Base-by-base conservation (phyloP, 345 rosid genomes). In the Heritiera fomes region DNA sequence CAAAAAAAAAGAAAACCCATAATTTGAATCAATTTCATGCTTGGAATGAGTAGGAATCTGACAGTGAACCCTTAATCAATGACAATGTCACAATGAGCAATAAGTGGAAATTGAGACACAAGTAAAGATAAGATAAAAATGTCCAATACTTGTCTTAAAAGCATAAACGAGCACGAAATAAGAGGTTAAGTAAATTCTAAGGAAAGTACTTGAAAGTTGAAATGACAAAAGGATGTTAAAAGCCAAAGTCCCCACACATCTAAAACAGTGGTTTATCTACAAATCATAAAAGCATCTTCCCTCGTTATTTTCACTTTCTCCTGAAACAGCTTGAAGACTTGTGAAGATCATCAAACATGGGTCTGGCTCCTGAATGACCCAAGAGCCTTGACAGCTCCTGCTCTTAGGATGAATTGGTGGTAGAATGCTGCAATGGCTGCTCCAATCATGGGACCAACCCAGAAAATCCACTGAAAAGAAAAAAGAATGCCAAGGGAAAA, bases 351-450 rank as follows among this genome's bases (percentile, higher is more conserved):
- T 85, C 79, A 89, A 59, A 82, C 87, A 50, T 83, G 84, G 41
- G 89, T 76, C 77, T 88, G 91, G 91, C 98, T 94, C 86, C 92
- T 90, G 82, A 94, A 91, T 60, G 98, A 92, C 18, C 92, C 92
- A 75, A 92, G 89, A 17, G 97, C 98, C 88, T 88, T 94, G 6
- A 64, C 87, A 72, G 96, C 96, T 43, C 85, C 94, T 43, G 96
- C 97, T 82, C 98, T 89, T 89, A 89, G 78, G 80, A 92, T 89
- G 85, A 87, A 91, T 53, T 88, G 94, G 84, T 94, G 92, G 87
- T 91, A 92, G 86, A 94, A 89, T 11, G 98, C 92, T 80, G 98
- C 98, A 78, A 89, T 82, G 32, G 94, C 90, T 77, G 98, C 98
- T 1, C 98, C 97, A 45, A 87, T 76, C 77, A 94, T 85, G 30